Conservation (phyloP, 2,329 filamentous ascomycete genomes). For the Teratosphaeria destructans region DNA sequence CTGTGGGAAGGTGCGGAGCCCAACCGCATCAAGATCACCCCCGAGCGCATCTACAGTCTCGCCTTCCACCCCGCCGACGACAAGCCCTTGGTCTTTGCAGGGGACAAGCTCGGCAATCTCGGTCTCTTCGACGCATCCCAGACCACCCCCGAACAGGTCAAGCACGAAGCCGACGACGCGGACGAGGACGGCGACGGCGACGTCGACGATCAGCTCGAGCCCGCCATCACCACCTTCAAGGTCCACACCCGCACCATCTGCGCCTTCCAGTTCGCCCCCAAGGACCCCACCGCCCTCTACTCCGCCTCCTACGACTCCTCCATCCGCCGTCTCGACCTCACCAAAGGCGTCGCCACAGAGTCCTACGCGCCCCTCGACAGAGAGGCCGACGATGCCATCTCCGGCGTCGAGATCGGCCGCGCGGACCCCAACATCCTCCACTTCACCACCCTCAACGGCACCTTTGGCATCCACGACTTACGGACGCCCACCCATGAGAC, state of each 20-base stretch:
- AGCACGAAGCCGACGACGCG: slow-evolving; percentile 43
- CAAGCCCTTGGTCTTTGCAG: slow-evolving; percentile 83
- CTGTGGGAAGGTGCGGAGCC: slow-evolving; percentile 79
- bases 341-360: slow-evolving; percentile 68
- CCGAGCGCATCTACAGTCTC: slow-evolving; percentile 76
- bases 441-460: slow-evolving; percentile 78
- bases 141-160: slow-evolving; percentile 35
- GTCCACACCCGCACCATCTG: slow-evolving; percentile 82
- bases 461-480: slow-evolving; percentile 71
- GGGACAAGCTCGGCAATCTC: slow-evolving; percentile 84
- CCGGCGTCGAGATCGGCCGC: slow-evolving; percentile 67
- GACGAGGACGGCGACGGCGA: slow-evolving; percentile 52
- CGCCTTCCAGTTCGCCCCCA: slow-evolving; percentile 66
- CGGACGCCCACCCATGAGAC: slow-evolving; percentile 48
- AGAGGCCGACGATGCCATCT: slow-evolving; percentile 66
- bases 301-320: slow-evolving; percentile 89
- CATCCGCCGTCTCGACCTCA: slow-evolving; percentile 75
- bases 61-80: slow-evolving; percentile 78
- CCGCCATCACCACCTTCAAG: slow-evolving; percentile 81
- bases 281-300: slow-evolving; percentile 64
- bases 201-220: slow-evolving; percentile 55
- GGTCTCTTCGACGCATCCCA: slow-evolving; percentile 87
- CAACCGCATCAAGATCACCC: slow-evolving; percentile 81
- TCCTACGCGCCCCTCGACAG: slow-evolving; percentile 65
- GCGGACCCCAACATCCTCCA: slow-evolving; percentile 64